Conservation (phyloP, 164 flowering plant species). For the Platanus orientalis region DNA sequence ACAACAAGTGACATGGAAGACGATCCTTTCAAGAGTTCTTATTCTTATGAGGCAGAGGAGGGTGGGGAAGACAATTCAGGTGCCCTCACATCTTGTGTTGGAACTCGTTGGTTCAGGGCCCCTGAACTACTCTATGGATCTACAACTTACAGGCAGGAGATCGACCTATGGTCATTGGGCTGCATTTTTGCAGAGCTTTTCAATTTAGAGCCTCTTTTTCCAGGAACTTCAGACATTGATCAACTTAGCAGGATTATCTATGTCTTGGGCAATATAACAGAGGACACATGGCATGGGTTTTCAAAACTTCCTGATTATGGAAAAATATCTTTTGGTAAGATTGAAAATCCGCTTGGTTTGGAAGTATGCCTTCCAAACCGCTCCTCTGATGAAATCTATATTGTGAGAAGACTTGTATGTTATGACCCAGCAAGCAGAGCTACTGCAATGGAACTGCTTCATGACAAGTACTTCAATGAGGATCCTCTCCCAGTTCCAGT, state of each 20-base stretch:
- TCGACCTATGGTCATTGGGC: constrained; percentile 93
- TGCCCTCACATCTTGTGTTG: constrained; percentile 80
- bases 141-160: constrained; percentile 61
- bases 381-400: constrained; percentile 49
- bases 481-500: constrained; percentile 72
- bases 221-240: constrained; percentile 90
- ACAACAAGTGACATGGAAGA: constrained; percentile 67
- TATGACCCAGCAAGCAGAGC: constrained; percentile 72
- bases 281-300: constrained; percentile 73
- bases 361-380: constrained; percentile 52
- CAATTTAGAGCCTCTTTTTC: constrained; percentile 73
- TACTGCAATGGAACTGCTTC: constrained; percentile 69
- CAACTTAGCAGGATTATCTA: constrained; percentile 66
- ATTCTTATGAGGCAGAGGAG: constrained; percentile 43
- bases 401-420: constrained; percentile 57
- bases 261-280: constrained; percentile 67
- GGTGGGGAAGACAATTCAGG: constrained; percentile 38
- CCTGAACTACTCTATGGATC: constrained; percentile 93
- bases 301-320: constrained; percentile 68
- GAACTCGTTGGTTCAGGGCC: constrained; percentile 92
- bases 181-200: constrained; percentile 91
- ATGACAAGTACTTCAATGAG: constrained; percentile 64
- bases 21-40: constrained; percentile 46
- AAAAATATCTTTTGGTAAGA: constrained; percentile 56
- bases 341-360: constrained; percentile 58